Conservation (phyloP, 2,329 filamentous ascomycete genomes). For the Phyllosticta capitalensis region DNA sequence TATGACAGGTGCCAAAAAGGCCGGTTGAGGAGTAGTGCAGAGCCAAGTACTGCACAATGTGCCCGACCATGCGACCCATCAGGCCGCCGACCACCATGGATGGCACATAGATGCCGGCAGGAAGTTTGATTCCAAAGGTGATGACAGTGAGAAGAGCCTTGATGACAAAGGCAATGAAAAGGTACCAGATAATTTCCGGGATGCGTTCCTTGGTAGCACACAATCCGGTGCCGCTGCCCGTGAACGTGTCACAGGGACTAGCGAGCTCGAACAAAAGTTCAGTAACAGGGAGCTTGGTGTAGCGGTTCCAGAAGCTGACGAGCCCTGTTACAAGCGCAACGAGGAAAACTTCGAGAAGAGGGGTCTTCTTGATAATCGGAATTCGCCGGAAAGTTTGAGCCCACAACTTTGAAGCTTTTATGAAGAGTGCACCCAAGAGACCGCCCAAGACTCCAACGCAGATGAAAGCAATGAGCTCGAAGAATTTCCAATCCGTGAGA, state of each 20-base stretch:
- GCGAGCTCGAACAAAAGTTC: slow-evolving; percentile 86
- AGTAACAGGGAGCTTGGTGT: slow-evolving; percentile 81
- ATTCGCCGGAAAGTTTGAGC: slow-evolving; percentile 80
- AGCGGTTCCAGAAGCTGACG: slow-evolving; percentile 84
- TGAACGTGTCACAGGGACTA: slow-evolving; percentile 70
- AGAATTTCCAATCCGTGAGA: slow-evolving; percentile 81
- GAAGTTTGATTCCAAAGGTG: slow-evolving; percentile 93
- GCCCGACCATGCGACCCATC: slow-evolving; percentile 79
- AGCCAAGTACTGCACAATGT: slow-evolving; percentile 73
- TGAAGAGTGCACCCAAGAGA: slow-evolving; percentile 79
- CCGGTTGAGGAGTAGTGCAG: slow-evolving; percentile 60
- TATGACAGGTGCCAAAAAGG: slow-evolving; percentile 66
- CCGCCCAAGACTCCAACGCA: slow-evolving; percentile 81
- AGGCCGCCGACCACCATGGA: slow-evolving; percentile 97
- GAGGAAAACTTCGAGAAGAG: slow-evolving; percentile 76
- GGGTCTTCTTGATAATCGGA: slow-evolving; percentile 67
- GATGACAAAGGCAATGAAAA: slow-evolving; percentile 73
- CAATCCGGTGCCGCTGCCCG: slow-evolving; percentile 59
- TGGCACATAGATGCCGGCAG: slow-evolving; percentile 93
- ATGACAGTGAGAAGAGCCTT: slow-evolving; percentile 83
- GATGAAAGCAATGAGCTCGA: slow-evolving; percentile 79
- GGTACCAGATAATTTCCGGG: slow-evolving; percentile 60
- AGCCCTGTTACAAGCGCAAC: slow-evolving; percentile 79
- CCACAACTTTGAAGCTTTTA: slow-evolving; percentile 90
- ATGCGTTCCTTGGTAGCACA: slow-evolving; percentile 73